These are phyloP conservation scores for Kwoniella bestiolae DNA, from an alignment of 768 basidiomycete species.

Conservation along the genomic window DNA sequence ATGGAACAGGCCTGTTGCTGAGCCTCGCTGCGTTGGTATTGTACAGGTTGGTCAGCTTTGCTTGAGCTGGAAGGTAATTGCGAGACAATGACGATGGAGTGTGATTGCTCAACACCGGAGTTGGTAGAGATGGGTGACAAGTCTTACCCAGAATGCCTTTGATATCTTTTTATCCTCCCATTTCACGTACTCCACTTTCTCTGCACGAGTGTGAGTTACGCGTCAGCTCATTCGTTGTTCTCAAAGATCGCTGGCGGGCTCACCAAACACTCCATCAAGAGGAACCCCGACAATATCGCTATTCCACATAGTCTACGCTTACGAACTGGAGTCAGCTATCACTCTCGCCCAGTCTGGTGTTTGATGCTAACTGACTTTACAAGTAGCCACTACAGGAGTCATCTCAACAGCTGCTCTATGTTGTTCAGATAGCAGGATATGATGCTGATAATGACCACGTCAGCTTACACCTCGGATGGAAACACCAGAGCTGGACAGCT, in stretches of 20 bases:
- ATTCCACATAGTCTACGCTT: conserved; percentile 30
- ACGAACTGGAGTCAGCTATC: not conserved
- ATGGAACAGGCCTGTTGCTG: conserved; percentile 50
- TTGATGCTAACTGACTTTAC: conserved; percentile 18
- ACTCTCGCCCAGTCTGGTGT: not conserved
- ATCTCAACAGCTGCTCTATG: conserved; percentile 29
- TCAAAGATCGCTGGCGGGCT: not conserved
- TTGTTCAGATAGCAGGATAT: conserved; percentile 34
- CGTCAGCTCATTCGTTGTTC: no score
- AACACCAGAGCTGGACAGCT: conserved; percentile 11
- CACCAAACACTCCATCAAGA: conserved; percentile 43
- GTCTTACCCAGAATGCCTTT: conserved; percentile 51
- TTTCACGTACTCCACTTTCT: conserved; percentile 35
- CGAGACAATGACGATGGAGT: not conserved
- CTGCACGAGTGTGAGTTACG: no score
- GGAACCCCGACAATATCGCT: conserved; percentile 44
- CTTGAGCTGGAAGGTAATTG: no score
- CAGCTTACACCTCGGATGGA: not conserved
- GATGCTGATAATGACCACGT: conserved; percentile 26
- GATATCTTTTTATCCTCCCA: conserved; percentile 44
- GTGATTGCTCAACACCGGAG: not conserved
- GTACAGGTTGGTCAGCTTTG: not conserved
- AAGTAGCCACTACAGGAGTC: conserved; percentile 34
- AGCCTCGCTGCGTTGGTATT: no score
- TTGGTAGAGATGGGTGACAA: not conserved